Evolutionary conservation across 2,329 filamentous ascomycete genomes (phyloP), one percentile per base, ranked within the genome.

Genomic region (Lasiodiplodia sp.): DNA sequence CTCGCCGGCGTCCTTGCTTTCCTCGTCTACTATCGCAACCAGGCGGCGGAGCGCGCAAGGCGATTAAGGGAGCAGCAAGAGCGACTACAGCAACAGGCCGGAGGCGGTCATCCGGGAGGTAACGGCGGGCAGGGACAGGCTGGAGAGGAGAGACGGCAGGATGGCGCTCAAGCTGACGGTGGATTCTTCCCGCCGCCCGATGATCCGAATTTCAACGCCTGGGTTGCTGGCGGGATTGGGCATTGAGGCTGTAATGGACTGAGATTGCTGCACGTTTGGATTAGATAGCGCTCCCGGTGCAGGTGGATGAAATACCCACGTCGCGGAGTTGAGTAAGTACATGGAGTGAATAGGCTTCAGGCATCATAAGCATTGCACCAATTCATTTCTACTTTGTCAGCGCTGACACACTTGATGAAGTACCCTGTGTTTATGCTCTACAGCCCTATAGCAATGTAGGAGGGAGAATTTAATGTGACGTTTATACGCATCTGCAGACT

Each of bases 21-120:
- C 65, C 83, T 98, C 38, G 86, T 98, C 18, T 97, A 94, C 79
- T 95, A 96, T 78, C 85, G 89, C 88, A 75, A 84, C 89, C 91
- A 93, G 75, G 80, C 81, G 71, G 83, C 85, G 71, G 83, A 83
- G 69, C 76, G 66, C 14, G 66, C 56, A 6, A 21, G 79, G 70
- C 73, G 77, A 68, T 34, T 47, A 70, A 73, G 71, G 66, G 71
- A 77, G 62, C 75, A 76, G 37, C 75, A 75, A 68, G 73, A 77
- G 56, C 73, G 78, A 62, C 23, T 28, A n/a, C 28, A 64, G 47
- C 77, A 80, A 40, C 62, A 44, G 37, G 62, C 11, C 2, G 44
- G 18, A 47, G 44, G 44, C 4, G 44, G 7, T 21, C 44, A 47
- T 11, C 44, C 6, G n/a, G 44, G 44, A n/a, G 44, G 2, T 21